These are phyloP conservation scores for Puccinia novopanici DNA, from an alignment of 1,284 basidiomycete species.

Conservation along the genomic window DNA sequence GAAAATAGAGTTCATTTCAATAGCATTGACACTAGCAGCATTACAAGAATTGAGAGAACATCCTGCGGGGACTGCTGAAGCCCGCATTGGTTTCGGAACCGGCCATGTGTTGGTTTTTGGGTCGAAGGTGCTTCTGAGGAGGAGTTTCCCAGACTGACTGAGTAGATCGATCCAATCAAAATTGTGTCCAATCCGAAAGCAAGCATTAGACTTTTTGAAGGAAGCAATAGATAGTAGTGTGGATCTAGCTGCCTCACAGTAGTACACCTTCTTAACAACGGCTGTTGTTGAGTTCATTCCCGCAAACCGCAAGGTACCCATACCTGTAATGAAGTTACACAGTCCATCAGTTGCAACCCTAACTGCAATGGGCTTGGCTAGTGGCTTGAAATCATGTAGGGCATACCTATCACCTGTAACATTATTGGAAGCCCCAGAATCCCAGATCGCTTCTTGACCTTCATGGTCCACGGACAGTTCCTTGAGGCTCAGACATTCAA, in stretches of 20 bases:
- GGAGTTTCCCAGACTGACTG: not conserved
- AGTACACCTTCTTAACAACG: not conserved
- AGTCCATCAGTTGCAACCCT: no score
- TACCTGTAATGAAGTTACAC: no score
- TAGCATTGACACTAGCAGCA: no score
- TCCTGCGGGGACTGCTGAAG: not conserved
- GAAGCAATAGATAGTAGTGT: not conserved
- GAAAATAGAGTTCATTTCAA: not conserved
- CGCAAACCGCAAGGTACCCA: no score
- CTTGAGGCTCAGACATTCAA: no score
- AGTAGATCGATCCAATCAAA: not conserved
- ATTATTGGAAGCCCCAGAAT: no score
- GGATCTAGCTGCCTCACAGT: conserved; percentile 1
- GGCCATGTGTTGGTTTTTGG: not conserved
- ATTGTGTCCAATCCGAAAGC: not conserved
- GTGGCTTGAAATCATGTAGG: no score
- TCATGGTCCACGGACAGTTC: no score
- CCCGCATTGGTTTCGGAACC: not conserved
- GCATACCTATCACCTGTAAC: no score
- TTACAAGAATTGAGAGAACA: not conserved
- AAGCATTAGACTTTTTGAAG: not conserved
- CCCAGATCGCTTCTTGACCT: no score
- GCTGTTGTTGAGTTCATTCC: not conserved
- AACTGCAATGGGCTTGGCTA: no score
- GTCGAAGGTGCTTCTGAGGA: not conserved